Percentiles rank a stretch among this genome's conserved stretches.
Evolutionary conservation across 2,329 filamentous ascomycete species (phyloP).

Genomic region (Fusarium fracticaudum): DNA sequence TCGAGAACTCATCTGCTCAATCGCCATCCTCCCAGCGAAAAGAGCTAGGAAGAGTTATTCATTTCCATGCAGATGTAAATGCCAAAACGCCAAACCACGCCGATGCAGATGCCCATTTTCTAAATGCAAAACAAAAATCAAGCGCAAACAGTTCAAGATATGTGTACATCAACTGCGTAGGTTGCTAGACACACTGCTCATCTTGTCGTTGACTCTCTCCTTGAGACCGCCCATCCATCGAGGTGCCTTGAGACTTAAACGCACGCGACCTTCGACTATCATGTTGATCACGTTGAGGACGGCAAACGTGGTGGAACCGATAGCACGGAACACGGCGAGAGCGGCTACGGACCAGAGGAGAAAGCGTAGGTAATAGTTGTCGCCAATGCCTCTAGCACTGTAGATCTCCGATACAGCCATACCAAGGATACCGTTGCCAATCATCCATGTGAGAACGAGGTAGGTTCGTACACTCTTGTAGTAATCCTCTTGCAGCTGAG

Average conservation of each 20-base stretch:
- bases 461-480: conserved; percentile 97
- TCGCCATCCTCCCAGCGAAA: conserved; percentile 11
- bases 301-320: conserved; percentile 84
- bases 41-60: conserved; percentile 1
- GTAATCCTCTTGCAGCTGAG: conserved; percentile 96
- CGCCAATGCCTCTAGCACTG: conserved; percentile 72
- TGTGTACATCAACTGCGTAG: conserved; percentile 47
- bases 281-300: conserved; percentile 86
- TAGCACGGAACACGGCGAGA: conserved; percentile 85
- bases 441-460: conserved; percentile 96
- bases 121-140: conserved; percentile 25
- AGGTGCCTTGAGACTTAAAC: conserved; percentile 64
- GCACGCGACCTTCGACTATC: conserved; percentile 84
- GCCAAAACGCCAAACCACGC: conserved; percentile 22
- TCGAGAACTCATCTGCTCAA: conserved; percentile 22
- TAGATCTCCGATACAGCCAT: conserved; percentile 95
- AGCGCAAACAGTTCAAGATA: not conserved
- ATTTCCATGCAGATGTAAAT: conserved; percentile 16
- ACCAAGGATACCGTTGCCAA: conserved; percentile 88
- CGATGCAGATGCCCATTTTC: conserved; percentile 22
- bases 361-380: conserved; percentile 92
- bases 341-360: conserved; percentile 92
- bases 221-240: conserved; percentile 59
- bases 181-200: conserved; percentile 61
- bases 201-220: conserved; percentile 56